These are phyloP conservation scores for Penicillium salamii DNA, from an alignment of 495 filamentous ascomycete genomes.

Conservation along the genomic window DNA sequence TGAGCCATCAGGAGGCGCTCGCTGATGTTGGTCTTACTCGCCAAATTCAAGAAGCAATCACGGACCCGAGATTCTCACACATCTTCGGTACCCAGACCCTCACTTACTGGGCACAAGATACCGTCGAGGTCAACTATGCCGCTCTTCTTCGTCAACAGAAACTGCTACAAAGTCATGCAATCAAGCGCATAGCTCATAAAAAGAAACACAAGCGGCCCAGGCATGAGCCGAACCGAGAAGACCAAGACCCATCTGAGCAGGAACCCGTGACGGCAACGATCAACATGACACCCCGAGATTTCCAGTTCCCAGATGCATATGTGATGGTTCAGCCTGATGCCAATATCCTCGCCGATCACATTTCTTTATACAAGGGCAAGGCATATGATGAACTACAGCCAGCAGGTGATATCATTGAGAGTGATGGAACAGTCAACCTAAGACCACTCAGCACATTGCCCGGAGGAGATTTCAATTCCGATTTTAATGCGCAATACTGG, in stretches of 20 bases:
- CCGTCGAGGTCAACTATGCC: neutral
- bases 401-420: constrained; percentile 1
- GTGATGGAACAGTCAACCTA: constrained; percentile 1
- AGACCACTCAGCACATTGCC: neutral
- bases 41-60: constrained; percentile 2
- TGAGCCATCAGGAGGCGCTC: neutral
- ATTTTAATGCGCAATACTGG: neutral
- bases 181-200: constrained; percentile 1
- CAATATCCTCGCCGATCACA: neutral
- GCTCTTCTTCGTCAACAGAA: constrained; percentile 1
- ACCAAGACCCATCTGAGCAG: neutral
- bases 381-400: neutral
- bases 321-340: neutral
- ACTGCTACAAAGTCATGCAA: neutral
- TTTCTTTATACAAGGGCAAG: constrained; percentile 1
- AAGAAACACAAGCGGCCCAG: neutral
- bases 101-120: neutral
- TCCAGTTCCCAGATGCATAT: neutral
- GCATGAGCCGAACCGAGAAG: neutral
- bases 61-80: constrained; percentile 1
- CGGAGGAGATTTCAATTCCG: neutral
- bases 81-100: constrained; percentile 3
- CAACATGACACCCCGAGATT: constrained; percentile 1
- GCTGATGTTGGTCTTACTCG: neutral
- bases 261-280: constrained; percentile 1